These are phyloP conservation scores for Amniculicola lignicola DNA, from an alignment of 495 filamentous ascomycete species.

Conservation along the genomic window DNA sequence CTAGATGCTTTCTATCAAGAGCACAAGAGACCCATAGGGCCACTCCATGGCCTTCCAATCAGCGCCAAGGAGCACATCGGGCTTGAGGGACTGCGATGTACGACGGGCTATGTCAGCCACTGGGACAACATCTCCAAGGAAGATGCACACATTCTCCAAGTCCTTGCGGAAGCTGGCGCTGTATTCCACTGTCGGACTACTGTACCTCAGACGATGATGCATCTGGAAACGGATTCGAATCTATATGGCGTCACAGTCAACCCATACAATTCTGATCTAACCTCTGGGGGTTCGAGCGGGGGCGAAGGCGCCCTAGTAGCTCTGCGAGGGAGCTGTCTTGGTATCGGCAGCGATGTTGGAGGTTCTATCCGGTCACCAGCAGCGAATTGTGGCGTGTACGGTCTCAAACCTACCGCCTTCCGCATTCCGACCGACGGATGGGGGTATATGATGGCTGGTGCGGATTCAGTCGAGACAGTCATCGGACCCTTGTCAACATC, in stretches of 20 bases:
- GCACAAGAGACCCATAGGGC: constrained; percentile 50
- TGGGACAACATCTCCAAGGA: constrained; percentile 44
- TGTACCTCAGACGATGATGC: constrained; percentile 60
- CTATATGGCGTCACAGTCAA: constrained; percentile 52
- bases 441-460: constrained; percentile 50
- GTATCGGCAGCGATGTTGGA: constrained; percentile 39
- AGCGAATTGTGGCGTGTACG: constrained; percentile 61
- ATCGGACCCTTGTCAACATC: constrained; percentile 62
- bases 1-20: constrained; percentile 38
- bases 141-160: constrained; percentile 50
- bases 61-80: constrained; percentile 65
- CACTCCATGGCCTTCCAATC: constrained; percentile 66
- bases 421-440: constrained; percentile 56
- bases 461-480: constrained; percentile 58
- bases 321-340: constrained; percentile 30
- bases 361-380: constrained; percentile 51
- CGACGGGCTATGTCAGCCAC: constrained; percentile 49
- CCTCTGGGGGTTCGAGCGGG: constrained; percentile 35
- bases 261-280: constrained; percentile 30
- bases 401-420: constrained; percentile 59
- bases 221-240: constrained; percentile 56
- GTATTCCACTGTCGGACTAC: constrained; percentile 55
- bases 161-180: constrained; percentile 48
- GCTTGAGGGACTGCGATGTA: constrained; percentile 53
- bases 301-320: constrained; percentile 40